Evolutionary conservation across 257 asterid species (phyloP), one percentile per base, ranked within the genome.

Genomic region (Fraxinus anomala): DNA sequence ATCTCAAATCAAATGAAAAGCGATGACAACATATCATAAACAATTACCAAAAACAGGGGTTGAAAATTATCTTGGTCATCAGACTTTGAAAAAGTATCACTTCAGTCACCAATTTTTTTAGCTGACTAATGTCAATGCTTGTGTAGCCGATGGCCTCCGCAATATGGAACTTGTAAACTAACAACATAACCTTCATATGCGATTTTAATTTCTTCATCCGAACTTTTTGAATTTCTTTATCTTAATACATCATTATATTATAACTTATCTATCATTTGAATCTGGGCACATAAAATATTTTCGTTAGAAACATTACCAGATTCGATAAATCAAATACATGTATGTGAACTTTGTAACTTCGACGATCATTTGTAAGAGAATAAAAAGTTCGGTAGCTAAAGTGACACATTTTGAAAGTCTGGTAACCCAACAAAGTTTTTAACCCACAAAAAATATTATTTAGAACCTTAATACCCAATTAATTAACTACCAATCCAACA

Each of bases 1-100:
- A 17, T 73, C 82, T 68, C 73, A 21, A 73, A 77, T 73, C 79
- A 78, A 74, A 40, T 34, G 80, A 82, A 42, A 74, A 70, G 66
- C 24, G 82, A 78, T 30, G 34, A 65, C 73, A 68, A 82, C 77
- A 12, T 71, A 30, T 24, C 14, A 30, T 16, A 39, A 75, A 36
- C 16, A 34, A 51, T 51, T 4, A 0, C 24, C 49, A 11, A 40
- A 39, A 21, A 1, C 2, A 9, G 65, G 65, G 28, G 33, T 7
- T 59, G 0, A 23, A 59, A 23, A 19, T 14, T 59, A 59, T n/a
- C 67, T 59, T 59, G 67, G 28, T 59, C 31, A 59, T 8, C 30
- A 21, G 6, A n/a, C 14, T 56, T 56, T 0, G 1, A 21, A 42
- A 63, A 10, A 10, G 5, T 23, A 2, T 2, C 14, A 61, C 4